Evolutionary conservation across 116 monocot genomes (phyloP).

Genomic region (Zostera marina): DNA sequence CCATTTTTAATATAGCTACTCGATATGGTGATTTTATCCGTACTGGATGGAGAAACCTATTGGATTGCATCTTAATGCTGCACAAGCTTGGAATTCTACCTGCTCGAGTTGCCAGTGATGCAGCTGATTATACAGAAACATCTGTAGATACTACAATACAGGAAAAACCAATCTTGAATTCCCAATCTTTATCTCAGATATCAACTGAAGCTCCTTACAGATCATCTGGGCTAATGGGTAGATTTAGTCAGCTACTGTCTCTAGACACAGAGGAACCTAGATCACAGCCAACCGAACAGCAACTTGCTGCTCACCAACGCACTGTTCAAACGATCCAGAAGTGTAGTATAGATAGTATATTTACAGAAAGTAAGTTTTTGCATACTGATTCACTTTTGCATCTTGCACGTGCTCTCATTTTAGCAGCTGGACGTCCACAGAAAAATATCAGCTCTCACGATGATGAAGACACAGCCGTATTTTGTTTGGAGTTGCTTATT

Average conservation of each 20-base stretch:
- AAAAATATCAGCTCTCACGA: slow-evolving; percentile 37
- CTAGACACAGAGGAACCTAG: slow-evolving; percentile 70
- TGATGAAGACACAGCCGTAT: slow-evolving; percentile 68
- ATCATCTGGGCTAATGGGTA: slow-evolving; percentile 70
- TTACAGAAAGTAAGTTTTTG: slow-evolving; percentile 80
- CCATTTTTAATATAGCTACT: slow-evolving; percentile 59
- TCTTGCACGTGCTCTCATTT: slow-evolving; percentile 57
- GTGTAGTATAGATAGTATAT: slow-evolving; percentile 72
- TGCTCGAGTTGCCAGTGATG: slow-evolving; percentile 62
- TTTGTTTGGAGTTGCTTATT: slow-evolving; percentile 66
- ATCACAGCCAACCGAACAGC: slow-evolving; percentile 69
- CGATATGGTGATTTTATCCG: slow-evolving; percentile 64
- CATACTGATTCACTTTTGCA: slow-evolving; percentile 69
- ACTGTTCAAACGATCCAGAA: slow-evolving; percentile 71
- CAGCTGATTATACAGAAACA: slow-evolving; percentile 52
- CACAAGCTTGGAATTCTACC: slow-evolving; percentile 74
- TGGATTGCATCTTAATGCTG: slow-evolving; percentile 59
- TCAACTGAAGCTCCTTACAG: slow-evolving; percentile 36
- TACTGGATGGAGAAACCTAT: slow-evolving; percentile 58
- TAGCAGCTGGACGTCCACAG: slow-evolving; percentile 50
- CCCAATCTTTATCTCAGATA: slow-evolving; percentile 34
- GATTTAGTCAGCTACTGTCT: slow-evolving; percentile 69
- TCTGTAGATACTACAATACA: slow-evolving; percentile 21
- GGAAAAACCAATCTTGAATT: slow-evolving; percentile 33
- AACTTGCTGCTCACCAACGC: slow-evolving; percentile 66